Evolutionary conservation across 176 grass and related monocot genomes (phyloP).

Genomic region (Ensete ventricosum): DNA sequence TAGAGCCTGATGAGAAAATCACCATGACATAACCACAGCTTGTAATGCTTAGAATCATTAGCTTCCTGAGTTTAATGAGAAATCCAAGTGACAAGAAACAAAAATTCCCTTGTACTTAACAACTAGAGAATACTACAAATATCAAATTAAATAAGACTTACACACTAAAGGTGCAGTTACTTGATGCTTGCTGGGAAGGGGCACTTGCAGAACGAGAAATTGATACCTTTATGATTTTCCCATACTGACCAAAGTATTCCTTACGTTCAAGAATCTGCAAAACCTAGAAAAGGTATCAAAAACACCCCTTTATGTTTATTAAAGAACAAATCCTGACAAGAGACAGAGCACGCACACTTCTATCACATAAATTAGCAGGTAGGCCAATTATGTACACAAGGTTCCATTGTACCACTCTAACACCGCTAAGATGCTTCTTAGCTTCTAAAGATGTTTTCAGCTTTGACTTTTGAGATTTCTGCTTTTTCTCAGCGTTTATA

Average conservation of each 20-base stretch:
- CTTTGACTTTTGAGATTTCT: constrained; percentile 72
- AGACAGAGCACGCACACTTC: constrained; percentile 50
- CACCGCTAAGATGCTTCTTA: constrained; percentile 79
- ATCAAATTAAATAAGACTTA: constrained; percentile 32
- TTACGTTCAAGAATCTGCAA: constrained; percentile 77
- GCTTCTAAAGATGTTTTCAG: constrained; percentile 54
- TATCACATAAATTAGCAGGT: constrained; percentile 72
- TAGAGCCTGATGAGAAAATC: neutral
- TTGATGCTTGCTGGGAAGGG: constrained; percentile 64
- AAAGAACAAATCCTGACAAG: neutral
- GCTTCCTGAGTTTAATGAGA: too few species aligned
- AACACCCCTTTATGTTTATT: constrained; percentile 5
- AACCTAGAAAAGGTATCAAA: constrained; percentile 6
- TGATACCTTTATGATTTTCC: constrained; percentile 93
- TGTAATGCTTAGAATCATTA: neutral
- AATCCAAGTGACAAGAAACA: too few species aligned
- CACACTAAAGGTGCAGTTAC: constrained; percentile 69
- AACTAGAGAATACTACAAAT: neutral
- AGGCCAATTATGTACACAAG: constrained; percentile 96
- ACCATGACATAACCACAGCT: neutral
- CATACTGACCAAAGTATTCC: constrained; percentile 99
- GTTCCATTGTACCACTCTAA: constrained; percentile 94
- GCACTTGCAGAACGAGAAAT: constrained; percentile 59
- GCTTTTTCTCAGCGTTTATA: constrained; percentile 68
- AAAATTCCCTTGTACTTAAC: neutral